phyloP scores from a whole-genome alignment of 495 filamentous ascomycete species.

The Penicillium turbatum region DNA sequence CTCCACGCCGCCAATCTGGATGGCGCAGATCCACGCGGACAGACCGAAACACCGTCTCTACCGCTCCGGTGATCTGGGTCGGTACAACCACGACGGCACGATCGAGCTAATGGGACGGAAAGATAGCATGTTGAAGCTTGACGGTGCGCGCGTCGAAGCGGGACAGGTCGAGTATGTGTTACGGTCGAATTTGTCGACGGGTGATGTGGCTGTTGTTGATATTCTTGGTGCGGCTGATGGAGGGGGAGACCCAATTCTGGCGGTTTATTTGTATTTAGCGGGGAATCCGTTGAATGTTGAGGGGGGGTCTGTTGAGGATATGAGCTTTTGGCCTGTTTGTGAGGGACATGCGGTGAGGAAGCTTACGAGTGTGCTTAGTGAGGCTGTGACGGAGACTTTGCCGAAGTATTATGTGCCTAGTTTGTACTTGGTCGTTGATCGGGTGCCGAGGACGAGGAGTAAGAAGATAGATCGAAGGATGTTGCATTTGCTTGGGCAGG shows the following conservation, averaged over 20 bases:
- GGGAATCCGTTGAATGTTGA: slow-evolving; percentile 15
- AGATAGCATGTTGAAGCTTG: slow-evolving; percentile 77
- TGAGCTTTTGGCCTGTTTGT: slow-evolving; percentile 16
- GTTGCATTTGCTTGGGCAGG: slow-evolving; percentile 20
- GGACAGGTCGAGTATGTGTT: slow-evolving; percentile 56
- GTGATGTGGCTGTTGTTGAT: slow-evolving; percentile 24
- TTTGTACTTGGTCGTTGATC: slow-evolving; percentile 22
- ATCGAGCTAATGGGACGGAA: slow-evolving; percentile 72
- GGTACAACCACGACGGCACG: slow-evolving; percentile 63
- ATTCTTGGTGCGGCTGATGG: slow-evolving; percentile 23
- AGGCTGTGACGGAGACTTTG: slow-evolving; percentile 12
- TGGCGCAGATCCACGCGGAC: slow-evolving; percentile 8
- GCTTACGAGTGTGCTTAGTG: slow-evolving; percentile 4
- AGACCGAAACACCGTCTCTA: slow-evolving; percentile 42
- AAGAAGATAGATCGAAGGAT: slow-evolving; percentile 43
- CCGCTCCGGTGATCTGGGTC: slow-evolving; percentile 74
- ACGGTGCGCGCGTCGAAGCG: slow-evolving; percentile 73
- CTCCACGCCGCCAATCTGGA: slow-evolving; percentile 8
- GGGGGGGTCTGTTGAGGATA: slow-evolving; percentile 9
- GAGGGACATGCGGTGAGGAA: slow-evolving; percentile 2
- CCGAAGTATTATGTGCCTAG: slow-evolving; percentile 24
- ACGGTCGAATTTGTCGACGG: slow-evolving; percentile 8
- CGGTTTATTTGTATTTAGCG: slow-evolving; percentile 18
- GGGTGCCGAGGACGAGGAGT: slow-evolving; percentile 39
- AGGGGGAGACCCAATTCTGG: slow-evolving; percentile 18